Percentiles rank a stretch among this genome's conserved stretches.
phyloP scores from a whole-genome alignment of 2,329 filamentous ascomycete species.

The Clonostachys byssicola region DNA sequence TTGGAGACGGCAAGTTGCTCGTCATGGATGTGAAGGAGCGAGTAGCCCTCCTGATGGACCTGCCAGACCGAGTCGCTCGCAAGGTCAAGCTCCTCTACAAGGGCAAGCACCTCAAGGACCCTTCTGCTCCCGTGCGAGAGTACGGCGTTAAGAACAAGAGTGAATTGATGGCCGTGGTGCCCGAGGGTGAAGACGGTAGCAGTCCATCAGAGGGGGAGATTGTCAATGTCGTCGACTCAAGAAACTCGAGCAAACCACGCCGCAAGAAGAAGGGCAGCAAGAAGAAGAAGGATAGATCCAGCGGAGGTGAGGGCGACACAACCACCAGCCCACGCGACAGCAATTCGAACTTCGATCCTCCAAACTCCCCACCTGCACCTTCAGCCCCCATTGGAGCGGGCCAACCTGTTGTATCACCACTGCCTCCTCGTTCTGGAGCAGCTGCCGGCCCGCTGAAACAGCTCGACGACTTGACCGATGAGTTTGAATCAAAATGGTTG shows the following conservation, averaged over 20 bases:
- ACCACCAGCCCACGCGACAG: constrained; percentile 41
- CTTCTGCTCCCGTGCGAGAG: constrained; percentile 49
- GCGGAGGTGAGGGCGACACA: constrained; percentile 25
- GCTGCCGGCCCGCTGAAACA: constrained; percentile 42
- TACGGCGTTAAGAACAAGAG: constrained; percentile 59
- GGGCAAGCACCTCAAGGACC: constrained; percentile 65
- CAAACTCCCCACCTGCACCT: constrained; percentile 10
- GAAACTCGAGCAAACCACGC: constrained; percentile 23
- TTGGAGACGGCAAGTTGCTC: constrained; percentile 67
- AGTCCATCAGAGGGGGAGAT: constrained; percentile 36
- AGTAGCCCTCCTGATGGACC: constrained; percentile 61
- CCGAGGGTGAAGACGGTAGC: constrained; percentile 28
- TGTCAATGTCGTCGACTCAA: constrained; percentile 32
- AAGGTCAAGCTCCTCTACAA: constrained; percentile 70
- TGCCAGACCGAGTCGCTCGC: constrained; percentile 45
- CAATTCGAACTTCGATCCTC: constrained; percentile 27
- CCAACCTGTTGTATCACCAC: no score
- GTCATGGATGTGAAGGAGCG: constrained; percentile 64
- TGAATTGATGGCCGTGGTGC: constrained; percentile 49
- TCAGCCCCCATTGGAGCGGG: constrained; percentile 12
- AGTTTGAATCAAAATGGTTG: constrained; percentile 61
- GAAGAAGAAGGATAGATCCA: constrained; percentile 35
- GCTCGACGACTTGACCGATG: constrained; percentile 59
- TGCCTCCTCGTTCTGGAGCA: constrained; percentile 14
- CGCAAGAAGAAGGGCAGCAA: constrained; percentile 31